These are phyloP conservation scores for Coprinopsis sp. DNA, from an alignment of 768 basidiomycete species.

Conservation along the genomic window DNA sequence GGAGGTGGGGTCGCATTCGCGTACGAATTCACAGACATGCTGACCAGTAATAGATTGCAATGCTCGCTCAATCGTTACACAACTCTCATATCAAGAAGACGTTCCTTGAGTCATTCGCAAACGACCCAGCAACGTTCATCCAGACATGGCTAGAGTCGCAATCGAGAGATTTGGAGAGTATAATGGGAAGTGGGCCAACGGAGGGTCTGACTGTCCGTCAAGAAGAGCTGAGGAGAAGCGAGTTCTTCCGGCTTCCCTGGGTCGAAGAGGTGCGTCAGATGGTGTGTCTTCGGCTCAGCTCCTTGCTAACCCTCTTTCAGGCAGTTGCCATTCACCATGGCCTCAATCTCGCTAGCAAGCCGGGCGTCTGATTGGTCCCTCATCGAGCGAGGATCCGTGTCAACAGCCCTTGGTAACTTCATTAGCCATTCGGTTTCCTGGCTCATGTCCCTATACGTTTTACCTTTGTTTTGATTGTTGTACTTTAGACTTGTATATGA, in stretches of 20 bases:
- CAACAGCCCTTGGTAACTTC: no score
- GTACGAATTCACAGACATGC: background rate
- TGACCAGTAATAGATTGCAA: conserved; percentile 55
- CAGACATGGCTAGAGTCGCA: conserved; percentile 91
- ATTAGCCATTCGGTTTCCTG: no score
- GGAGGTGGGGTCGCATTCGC: conserved; percentile 50
- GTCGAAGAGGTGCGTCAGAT: conserved; percentile 58
- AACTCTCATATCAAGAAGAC: conserved; percentile 84
- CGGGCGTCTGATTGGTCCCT: conserved; percentile 28
- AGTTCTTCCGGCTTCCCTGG: conserved; percentile 91
- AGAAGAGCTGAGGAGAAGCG: conserved; percentile 83
- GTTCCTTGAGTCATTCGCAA: conserved; percentile 79
- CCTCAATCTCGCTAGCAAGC: conserved; percentile 55
- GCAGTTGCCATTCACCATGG: conserved; percentile 86
- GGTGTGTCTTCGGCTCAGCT: conserved; percentile 3
- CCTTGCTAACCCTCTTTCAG: conserved; percentile 26
- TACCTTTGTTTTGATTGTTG: no score
- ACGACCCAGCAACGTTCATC: conserved; percentile 75
- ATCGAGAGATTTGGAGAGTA: conserved; percentile 82
- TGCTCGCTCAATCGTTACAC: conserved; percentile 78
- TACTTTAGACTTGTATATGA: no score
- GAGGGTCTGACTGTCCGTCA: conserved; percentile 78
- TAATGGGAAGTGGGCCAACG: conserved; percentile 83
- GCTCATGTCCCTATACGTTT: no score
- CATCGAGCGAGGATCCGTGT: no score